Conservation (phyloP, 495 filamentous ascomycete genomes). For the Penicillium argentinense region DNA sequence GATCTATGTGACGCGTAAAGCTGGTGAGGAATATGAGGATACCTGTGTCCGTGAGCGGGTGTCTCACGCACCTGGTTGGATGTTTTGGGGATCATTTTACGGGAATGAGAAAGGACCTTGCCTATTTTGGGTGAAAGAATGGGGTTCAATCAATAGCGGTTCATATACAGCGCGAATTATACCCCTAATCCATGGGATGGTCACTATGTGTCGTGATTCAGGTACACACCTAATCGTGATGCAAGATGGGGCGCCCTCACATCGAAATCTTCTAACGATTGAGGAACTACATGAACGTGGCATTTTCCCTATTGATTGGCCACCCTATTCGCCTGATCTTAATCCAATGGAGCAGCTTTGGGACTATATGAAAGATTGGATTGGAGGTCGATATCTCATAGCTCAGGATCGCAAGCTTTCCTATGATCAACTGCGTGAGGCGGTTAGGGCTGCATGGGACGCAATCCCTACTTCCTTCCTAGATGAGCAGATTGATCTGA, state of each 20-base stretch:
- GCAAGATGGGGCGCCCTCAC: constrained; percentile 7
- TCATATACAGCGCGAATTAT: constrained; percentile 7
- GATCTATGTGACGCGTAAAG: constrained; percentile 7
- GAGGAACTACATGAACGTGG: constrained; percentile 3
- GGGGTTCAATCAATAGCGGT: constrained; percentile 5
- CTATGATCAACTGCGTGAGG: neutral
- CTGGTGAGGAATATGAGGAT: constrained; percentile 2
- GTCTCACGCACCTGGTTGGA: neutral
- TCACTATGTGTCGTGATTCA: neutral
- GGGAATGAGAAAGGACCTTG: neutral
- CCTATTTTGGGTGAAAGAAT: constrained; percentile 1
- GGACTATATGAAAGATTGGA: neutral
- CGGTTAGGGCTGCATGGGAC: constrained; percentile 1
- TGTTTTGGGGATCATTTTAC: constrained; percentile 10
- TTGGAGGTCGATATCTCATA: neutral
- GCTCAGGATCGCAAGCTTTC: neutral
- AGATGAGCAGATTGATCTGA: constrained; percentile 7
- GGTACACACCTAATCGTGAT: neutral
- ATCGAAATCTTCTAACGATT: constrained; percentile 1
- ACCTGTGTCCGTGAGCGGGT: neutral
- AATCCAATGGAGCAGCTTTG: constrained; percentile 18
- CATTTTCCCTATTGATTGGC: constrained; percentile 8
- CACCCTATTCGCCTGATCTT: constrained; percentile 18
- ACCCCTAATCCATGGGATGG: constrained; percentile 7
- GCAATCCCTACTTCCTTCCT: constrained; percentile 1